These are phyloP conservation scores for Porogramme epimiltina DNA, from an alignment of 1,284 basidiomycete genomes.

Conservation along the genomic window DNA sequence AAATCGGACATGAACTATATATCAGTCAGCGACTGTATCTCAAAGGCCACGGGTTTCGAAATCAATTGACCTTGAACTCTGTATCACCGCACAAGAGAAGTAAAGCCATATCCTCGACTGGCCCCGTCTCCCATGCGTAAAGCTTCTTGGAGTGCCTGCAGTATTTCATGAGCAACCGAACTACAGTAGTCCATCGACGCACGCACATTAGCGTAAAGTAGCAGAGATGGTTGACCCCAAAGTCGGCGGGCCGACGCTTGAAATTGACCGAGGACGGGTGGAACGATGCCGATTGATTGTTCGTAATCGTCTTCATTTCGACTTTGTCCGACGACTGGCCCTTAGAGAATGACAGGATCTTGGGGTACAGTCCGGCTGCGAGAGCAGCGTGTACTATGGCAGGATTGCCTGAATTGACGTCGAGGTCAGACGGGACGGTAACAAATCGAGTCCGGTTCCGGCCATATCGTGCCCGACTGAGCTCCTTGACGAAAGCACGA, in stretches of 20 bases:
- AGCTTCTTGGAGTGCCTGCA: conserved; percentile 87
- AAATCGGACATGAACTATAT: conserved; percentile 70
- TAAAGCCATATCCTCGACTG: conserved; percentile 85
- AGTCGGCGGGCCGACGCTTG: conserved; percentile 63
- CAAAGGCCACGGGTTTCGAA: conserved; percentile 2
- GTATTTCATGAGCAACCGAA: conserved; percentile 12
- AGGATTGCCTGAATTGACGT: conserved; percentile 68
- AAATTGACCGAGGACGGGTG: conserved; percentile 96
- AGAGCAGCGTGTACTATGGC: conserved; percentile 83
- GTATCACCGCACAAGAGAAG: conserved; percentile 89
- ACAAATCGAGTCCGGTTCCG: conserved; percentile 81
- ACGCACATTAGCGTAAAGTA: conserved; percentile 90
- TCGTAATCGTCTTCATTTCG: conserved; percentile 82
- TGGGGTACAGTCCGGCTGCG: conserved; percentile 90
- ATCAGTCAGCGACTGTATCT: not conserved
- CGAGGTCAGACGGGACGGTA: conserved; percentile 69
- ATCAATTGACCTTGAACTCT: conserved; percentile 78
- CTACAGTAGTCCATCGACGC: conserved; percentile 15
- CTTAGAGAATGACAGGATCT: too few relatives aligned
- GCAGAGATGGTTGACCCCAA: conserved; percentile 74
- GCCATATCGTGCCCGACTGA: conserved; percentile 76
- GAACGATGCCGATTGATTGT: conserved; percentile 82
- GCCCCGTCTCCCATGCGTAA: conserved; percentile 97
- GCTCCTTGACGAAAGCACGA: conserved; percentile 64
- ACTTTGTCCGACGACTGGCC: too few relatives aligned